Conservation (phyloP, 2,329 filamentous ascomycete genomes). For the Mycosphaerelloides madeirae region DNA sequence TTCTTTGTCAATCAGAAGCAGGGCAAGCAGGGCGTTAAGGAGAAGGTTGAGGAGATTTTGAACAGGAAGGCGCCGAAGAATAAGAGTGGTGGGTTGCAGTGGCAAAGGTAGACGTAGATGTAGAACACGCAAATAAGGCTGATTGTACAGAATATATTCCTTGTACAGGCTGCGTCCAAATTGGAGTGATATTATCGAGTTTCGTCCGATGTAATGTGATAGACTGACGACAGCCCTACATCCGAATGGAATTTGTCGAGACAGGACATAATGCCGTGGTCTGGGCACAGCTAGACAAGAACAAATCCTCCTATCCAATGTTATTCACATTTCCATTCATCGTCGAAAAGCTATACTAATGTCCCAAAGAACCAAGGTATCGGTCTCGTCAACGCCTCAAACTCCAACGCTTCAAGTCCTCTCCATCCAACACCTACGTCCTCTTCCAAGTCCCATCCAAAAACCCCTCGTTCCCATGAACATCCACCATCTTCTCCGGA, state of each 20-base stretch:
- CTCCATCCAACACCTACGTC: not conserved
- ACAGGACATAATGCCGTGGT: too few species aligned
- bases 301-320: too few species aligned
- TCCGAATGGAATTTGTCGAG: too few species aligned
- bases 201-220: too few species aligned
- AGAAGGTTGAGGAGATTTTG: constrained; percentile 62
- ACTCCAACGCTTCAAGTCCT: not conserved
- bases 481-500: constrained; percentile 1
- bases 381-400: not conserved
- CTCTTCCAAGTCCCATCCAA: not conserved
- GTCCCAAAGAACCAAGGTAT: too few species aligned
- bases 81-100: constrained; percentile 8
- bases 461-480: not conserved
- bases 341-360: constrained; percentile 1
- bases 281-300: too few species aligned
- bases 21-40: constrained; percentile 46
- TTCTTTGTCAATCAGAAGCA: constrained; percentile 38
- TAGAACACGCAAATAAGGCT: too few species aligned
- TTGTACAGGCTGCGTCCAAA: too few species aligned
- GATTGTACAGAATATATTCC: too few species aligned
- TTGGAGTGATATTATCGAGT: too few species aligned
- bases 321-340: not conserved
- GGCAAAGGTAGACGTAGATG: constrained; percentile 4
- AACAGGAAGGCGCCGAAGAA: constrained; percentile 35
- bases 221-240: too few species aligned